Evolutionary conservation across 352 stramenopile species (phyloP), one percentile per base, ranked within the genome.

Genomic region (Thalassiosira hispida): DNA sequence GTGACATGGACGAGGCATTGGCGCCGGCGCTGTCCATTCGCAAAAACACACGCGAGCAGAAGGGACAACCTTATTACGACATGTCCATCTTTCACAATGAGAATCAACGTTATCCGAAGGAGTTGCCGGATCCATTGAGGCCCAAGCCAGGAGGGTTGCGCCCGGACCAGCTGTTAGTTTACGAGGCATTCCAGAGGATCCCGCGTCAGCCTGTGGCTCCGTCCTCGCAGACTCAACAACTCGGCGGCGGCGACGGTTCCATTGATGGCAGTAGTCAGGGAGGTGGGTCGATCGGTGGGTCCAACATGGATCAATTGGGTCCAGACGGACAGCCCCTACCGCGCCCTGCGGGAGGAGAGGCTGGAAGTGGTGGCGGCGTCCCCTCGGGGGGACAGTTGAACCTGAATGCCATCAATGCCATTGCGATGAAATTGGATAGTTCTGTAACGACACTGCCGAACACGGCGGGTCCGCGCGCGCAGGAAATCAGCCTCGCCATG

Each of bases 111-210:
- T 96, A 95, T 59, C 93, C 94, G 38, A 83, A 79, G 22, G 93
- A 89, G 7, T 86, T 99, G 42, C 97, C 97, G 16, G 96, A 99
- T 20, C 83, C 95, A 8, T 95, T 99, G 38, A 96, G 97, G 75
- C 97, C 97, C 0, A 98, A 97, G 81, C 86, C 94, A 33, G 93
- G 92, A 35, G 97, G 97, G 25, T 93, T 99, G 23, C 90, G 93
- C 16, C 88, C 94, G 20, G 92, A 97, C 51, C 97, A 99, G 76
- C 92, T 99, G 33, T 90, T 97, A 3, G 96, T 99, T 20, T 99
- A 99, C 79, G 97, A 99, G 71, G 96, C 96, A 11, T 99, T 99
- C 82, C 96, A 98, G 82, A 93, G 96, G 59, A 96, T 97, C 38
- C 95, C 96, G 23, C 93, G 97, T 33, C 96, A 96, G 38, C 95